A percentile compares a stretch with the other conserved stretches of the same genome.
phyloP scores from a whole-genome alignment of 2,329 filamentous ascomycete genomes.

The Dothiorella sarmentorum region DNA sequence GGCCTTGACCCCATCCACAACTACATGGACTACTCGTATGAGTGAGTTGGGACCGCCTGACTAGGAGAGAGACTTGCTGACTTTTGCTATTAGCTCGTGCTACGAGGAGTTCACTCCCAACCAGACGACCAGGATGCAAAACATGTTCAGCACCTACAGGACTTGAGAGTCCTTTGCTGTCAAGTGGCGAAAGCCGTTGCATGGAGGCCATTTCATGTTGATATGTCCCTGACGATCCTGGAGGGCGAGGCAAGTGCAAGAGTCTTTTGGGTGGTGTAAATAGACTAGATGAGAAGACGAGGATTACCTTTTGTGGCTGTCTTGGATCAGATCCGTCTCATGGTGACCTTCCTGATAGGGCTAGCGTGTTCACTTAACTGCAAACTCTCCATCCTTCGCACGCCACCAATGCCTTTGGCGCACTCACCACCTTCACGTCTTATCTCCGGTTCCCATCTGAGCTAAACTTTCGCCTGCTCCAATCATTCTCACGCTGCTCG shows the following conservation, averaged over 20 bases:
- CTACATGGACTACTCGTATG: conserved; percentile 34
- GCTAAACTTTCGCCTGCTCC: no score
- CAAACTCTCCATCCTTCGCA: no score
- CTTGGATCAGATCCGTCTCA: no score
- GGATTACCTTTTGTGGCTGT: not conserved
- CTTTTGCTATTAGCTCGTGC: conserved; percentile 21
- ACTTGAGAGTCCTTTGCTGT: no score
- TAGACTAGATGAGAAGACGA: not conserved
- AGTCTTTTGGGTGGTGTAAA: not conserved
- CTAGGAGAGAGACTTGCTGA: not conserved
- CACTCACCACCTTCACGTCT: no score
- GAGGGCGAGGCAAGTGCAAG: not conserved
- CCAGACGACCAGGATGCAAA: conserved; percentile 28
- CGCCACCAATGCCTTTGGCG: no score
- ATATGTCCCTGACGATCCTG: not conserved
- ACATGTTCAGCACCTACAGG: conserved; percentile 24
- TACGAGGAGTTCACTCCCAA: conserved; percentile 29
- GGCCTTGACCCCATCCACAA: conserved; percentile 34
- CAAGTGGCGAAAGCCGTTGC: no score
- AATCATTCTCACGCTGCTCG: no score
- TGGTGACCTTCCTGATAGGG: no score
- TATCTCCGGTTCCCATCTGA: no score
- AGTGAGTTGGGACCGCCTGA: not conserved
- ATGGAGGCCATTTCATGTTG: not conserved
- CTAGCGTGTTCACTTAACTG: no score